Base-by-base conservation (phyloP, 2,329 filamentous ascomycete genomes). In the Aspergillus jensenii region DNA sequence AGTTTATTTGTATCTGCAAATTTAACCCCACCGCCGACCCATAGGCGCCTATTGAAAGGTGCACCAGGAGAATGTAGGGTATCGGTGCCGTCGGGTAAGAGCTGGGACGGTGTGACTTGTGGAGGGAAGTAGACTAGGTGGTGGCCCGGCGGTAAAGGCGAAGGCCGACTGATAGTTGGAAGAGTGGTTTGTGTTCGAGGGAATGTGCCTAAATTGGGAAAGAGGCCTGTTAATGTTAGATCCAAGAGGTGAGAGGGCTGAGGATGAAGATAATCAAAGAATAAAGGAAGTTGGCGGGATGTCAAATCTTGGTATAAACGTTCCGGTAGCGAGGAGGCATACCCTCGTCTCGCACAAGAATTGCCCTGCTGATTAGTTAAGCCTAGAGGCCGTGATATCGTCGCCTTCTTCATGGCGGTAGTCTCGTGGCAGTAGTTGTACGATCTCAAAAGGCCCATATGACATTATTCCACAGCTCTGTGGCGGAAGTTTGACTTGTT, bases 81-180 rank as follows among this genome's bases (percentile, higher is more conserved):
- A 71, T 98, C 93, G 1, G 93, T 96, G 57, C 95, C 93, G 76
- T 99, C 95, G 1, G 86, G 79, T 17, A 91, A 82, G 44, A 98
- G 83, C 35, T 79, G 66, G 7, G 82, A 84, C 14, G 84, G 78
- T 1, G 83, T 79, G 17, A 88, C 78, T 61, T 86, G 84, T 11
- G 89, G 84, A 59, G 92, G 91, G 76, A 96, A 97, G 78, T 96
- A 96, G 63, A 93, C 86, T 37, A 96, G 81, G 73, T 97, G 92
- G 71, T 96, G 88, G 37, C 88, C 90, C 15, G 66, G 58, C 6
- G 74, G 68, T 59, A 78, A 60, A 17, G 58, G 64, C n/a, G 49
- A 56, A 14, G 69, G 67, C 3, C 62, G 59, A 11, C 59, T 66
- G 58, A 71, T 69, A 39, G 71, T 77, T 62, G 71, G 75, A 39